phyloP scores from a whole-genome alignment of 768 basidiomycete species.

The Serendipita vermifera region DNA sequence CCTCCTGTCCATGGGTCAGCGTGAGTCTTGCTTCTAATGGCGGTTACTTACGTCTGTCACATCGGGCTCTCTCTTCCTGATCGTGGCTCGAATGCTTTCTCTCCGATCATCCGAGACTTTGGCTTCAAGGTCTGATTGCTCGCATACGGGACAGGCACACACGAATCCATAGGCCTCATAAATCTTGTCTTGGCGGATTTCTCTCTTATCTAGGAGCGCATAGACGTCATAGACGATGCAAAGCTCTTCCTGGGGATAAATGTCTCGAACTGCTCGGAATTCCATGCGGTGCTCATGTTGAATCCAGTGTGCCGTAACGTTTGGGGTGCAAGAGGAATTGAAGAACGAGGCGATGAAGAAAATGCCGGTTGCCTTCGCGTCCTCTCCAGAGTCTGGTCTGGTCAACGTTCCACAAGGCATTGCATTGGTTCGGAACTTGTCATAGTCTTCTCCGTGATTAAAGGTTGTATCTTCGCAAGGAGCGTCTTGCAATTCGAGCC shows the following conservation, averaged over 20 bases:
- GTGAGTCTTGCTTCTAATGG: too few species aligned
- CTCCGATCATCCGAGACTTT: too few species aligned
- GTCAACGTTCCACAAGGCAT: conserved; percentile 16
- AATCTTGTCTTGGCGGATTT: conserved; percentile 15
- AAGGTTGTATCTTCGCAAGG: too few species aligned
- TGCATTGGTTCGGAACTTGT: too few species aligned
- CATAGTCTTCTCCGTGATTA: too few species aligned
- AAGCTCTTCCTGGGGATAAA: conserved; percentile 21
- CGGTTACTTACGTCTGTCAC: too few species aligned
- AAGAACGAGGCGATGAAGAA: conserved; percentile 22
- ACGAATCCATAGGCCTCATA: conserved; percentile 18
- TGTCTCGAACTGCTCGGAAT: conserved; percentile 20
- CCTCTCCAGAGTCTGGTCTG: background rate
- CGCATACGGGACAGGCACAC: conserved; percentile 19
- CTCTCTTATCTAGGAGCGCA: conserved; percentile 16
- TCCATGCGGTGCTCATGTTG: conserved; percentile 16
- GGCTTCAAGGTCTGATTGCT: too few species aligned
- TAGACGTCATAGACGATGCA: conserved; percentile 21
- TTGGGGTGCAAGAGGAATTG: conserved; percentile 23
- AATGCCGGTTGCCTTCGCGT: conserved; percentile 15
- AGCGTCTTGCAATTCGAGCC: too few species aligned
- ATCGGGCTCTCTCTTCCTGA: too few species aligned
- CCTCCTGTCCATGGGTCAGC: too few species aligned
- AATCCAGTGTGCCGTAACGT: conserved; percentile 21
- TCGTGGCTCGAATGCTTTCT: too few species aligned